A percentile compares a stretch with the other conserved stretches of the same genome.
These are phyloP conservation scores for Schwanniomyces vanrijiae DNA, from an alignment of 805 yeast genomes.

Conservation along the genomic window DNA sequence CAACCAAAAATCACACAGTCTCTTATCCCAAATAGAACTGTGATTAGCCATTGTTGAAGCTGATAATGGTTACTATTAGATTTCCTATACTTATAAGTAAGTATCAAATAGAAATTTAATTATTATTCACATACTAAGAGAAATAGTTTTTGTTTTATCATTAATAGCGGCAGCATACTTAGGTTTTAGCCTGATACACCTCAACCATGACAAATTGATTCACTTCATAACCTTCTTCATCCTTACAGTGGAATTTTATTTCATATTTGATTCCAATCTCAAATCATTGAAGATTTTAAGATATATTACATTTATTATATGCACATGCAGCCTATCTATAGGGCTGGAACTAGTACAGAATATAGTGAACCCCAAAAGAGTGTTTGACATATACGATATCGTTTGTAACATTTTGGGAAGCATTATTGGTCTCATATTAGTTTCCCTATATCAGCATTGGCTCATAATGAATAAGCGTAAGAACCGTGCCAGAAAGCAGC, in stretches of 20 bases:
- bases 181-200: slow-evolving; percentile 50
- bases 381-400: slow-evolving; percentile 52
- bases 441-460: slow-evolving; percentile 9
- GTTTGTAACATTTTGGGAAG: slow-evolving; percentile 32
- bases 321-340: slow-evolving; percentile 49
- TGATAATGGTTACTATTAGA: slow-evolving; percentile 16
- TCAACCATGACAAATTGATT: slow-evolving; percentile 50
- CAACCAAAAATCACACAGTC: not conserved
- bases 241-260: slow-evolving; percentile 50
- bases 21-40: not conserved
- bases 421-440: slow-evolving; percentile 20
- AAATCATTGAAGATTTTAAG: slow-evolving; percentile 28
- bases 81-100: slow-evolving; percentile 20
- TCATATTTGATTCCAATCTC: slow-evolving; percentile 36
- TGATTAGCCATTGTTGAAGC: not conserved
- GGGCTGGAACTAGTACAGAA: slow-evolving; percentile 54
- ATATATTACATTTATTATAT: slow-evolving; percentile 36
- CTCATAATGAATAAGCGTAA: slow-evolving; percentile 3
- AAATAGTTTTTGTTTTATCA: slow-evolving; percentile 26
- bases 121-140: slow-evolving; percentile 2
- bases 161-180: slow-evolving; percentile 39
- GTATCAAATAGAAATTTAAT: slow-evolving; percentile 4
- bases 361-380: slow-evolving; percentile 43
- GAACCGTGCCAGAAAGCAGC: not conserved
- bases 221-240: slow-evolving; percentile 49